A percentile compares a stretch with the other conserved stretches of the same genome.
These are phyloP conservation scores for Astrothelium macrocarpum DNA, from an alignment of 495 filamentous ascomycete genomes.

Conservation along the genomic window DNA sequence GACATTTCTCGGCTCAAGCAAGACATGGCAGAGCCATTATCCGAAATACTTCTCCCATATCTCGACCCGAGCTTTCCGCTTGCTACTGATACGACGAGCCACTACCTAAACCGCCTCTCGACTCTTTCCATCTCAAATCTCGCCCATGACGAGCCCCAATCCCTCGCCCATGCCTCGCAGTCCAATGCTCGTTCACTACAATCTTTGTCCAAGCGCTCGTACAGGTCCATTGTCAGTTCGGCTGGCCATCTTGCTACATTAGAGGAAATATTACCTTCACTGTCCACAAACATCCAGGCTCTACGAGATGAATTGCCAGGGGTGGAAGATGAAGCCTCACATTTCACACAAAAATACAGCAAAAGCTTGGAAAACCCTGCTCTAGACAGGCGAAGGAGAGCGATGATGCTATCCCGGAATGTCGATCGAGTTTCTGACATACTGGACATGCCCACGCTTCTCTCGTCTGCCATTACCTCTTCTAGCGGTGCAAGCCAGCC, in stretches of 20 bases:
- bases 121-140: conserved; percentile 69
- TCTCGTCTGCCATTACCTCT: conserved; percentile 61
- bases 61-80: conserved; percentile 35
- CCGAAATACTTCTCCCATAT: conserved; percentile 61
- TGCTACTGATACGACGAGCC: conserved; percentile 42
- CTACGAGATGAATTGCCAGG: conserved; percentile 64
- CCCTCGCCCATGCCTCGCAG: conserved; percentile 69
- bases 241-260: conserved; percentile 67
- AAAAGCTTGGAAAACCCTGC: conserved; percentile 62
- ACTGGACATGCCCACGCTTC: conserved; percentile 78
- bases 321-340: conserved; percentile 67
- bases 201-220: conserved; percentile 81
- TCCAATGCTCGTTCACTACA: conserved; percentile 80
- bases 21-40: conserved; percentile 61
- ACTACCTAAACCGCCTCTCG: conserved; percentile 71
- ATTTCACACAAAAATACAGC: conserved; percentile 77
- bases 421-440: conserved; percentile 85
- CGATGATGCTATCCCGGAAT: conserved; percentile 78
- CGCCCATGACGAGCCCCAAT: conserved; percentile 63
- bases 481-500: conserved; percentile 27
- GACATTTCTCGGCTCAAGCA: neutral
- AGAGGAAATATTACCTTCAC: conserved; percentile 51
- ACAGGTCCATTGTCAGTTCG: conserved; percentile 75
- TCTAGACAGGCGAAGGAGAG: conserved; percentile 66
- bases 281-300: conserved; percentile 52